Conservation (phyloP, 2,329 filamentous ascomycete genomes). For the Neurospora sp. region DNA sequence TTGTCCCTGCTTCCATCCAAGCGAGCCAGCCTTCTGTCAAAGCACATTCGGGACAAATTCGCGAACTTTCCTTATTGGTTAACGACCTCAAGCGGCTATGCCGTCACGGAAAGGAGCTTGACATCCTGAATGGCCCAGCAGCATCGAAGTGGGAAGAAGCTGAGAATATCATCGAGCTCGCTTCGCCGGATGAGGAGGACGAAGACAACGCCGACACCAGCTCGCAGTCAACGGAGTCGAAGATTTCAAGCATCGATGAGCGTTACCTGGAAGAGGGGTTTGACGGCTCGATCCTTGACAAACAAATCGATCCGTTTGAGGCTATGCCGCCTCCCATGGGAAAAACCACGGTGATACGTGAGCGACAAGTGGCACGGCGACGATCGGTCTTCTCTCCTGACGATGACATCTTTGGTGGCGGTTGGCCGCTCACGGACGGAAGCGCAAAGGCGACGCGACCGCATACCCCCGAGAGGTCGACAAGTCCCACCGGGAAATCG, state of each 20-base stretch:
- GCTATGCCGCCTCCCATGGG: conserved; percentile 33
- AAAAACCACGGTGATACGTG: conserved; percentile 43
- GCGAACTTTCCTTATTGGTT: conserved; percentile 71
- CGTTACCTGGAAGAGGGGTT: conserved; percentile 38
- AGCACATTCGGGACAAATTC: conserved; percentile 73
- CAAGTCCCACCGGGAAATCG: conserved; percentile 23
- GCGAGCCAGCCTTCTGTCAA: conserved; percentile 75
- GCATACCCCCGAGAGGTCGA: conserved; percentile 28
- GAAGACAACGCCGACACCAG: conserved; percentile 25
- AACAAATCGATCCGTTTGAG: conserved; percentile 33
- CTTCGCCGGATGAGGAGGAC: conserved; percentile 57
- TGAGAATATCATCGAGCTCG: conserved; percentile 79
- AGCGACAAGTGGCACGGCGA: conserved; percentile 41
- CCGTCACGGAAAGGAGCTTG: conserved; percentile 57
- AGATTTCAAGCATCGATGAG: conserved; percentile 32
- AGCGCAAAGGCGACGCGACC: conserved; percentile 25
- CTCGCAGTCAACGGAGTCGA: conserved; percentile 24
- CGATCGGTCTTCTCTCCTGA: conserved; percentile 56
- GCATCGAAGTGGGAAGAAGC: conserved; percentile 66
- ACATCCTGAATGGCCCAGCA: conserved; percentile 51
- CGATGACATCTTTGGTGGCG: conserved; percentile 55
- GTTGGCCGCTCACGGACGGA: conserved; percentile 35
- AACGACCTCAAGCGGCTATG: conserved; percentile 74
- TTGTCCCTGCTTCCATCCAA: conserved; percentile 71
- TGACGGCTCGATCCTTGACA: conserved; percentile 34